Evolutionary conservation across 768 basidiomycete genomes (phyloP), one percentile per base, ranked within the genome.

Genomic region (Lentinula raphanica): DNA sequence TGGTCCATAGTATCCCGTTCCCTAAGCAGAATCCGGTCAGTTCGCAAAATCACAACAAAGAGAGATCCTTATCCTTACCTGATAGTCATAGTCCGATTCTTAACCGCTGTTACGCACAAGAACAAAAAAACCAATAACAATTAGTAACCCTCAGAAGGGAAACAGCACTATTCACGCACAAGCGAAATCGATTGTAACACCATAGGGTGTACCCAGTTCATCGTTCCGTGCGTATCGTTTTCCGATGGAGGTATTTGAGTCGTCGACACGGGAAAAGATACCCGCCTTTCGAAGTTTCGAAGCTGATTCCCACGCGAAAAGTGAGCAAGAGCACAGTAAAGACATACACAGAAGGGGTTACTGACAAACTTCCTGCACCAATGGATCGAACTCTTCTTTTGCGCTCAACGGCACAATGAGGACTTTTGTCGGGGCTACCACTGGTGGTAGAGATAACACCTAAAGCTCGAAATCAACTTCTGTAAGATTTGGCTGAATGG

Each of bases 161-260:
- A 9, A 53, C 46, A 49, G 50, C 56, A 19, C 66, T 56, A 23
- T 49, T 40, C 29, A 59, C 54, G 44, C 59, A 54, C 3, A 53
- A 51, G 38, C 40, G 36, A 57, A 60, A 48, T 50, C 36, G 29
- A 40, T 45, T 1, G 97, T 99, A 58, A 96, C 80, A 50, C 96
- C 97, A 72, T 89, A 99, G 1, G 97, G 97, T 29, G 97, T 98
- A 62, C 97, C 97, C 45, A 99, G 82, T 74, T 98, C 97, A 73
- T 99, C 97, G 73, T 98, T 99, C 59, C 97, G 85, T 12, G 97
- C 86, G 74, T 98, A 98, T 13, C 96, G 93, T 75, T 92, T 95
- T 40, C 97, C 97, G 67, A 98, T 98, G 7, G 54, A 61, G 50
- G 27, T 54, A 23, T 88, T 91, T 23, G 95, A 98, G 69, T 98